Percentiles rank a stretch among this genome's conserved stretches.
These are phyloP conservation scores for Tulasnella sp. DNA, from an alignment of 768 basidiomycete genomes.

Conservation along the genomic window DNA sequence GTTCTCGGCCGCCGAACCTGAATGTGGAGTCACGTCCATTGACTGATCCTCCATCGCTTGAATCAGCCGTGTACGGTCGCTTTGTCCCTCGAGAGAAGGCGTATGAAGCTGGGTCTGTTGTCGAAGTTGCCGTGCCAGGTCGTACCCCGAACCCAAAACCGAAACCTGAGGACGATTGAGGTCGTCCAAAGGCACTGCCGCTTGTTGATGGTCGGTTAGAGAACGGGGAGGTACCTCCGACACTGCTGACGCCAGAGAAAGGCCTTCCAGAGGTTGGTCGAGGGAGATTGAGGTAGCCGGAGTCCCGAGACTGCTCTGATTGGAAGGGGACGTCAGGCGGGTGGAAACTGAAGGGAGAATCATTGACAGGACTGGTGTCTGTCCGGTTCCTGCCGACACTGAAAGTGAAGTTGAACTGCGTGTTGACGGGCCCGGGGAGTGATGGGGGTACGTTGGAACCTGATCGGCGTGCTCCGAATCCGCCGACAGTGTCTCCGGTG, in stretches of 20 bases:
- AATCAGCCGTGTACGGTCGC: slow-evolving; percentile 20
- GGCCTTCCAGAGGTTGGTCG: slow-evolving; percentile 19
- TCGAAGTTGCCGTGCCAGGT: slow-evolving; percentile 15
- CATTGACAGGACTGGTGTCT: slow-evolving; percentile 16
- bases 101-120: slow-evolving; percentile 20
- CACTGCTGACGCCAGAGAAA: slow-evolving; percentile 20
- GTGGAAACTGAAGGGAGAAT: slow-evolving; percentile 20
- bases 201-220: slow-evolving; percentile 12
- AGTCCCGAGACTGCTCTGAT: background rate
- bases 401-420: slow-evolving; percentile 5
- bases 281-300: slow-evolving; percentile 9
- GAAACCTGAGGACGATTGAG: slow-evolving; percentile 10
- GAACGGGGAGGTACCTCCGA: slow-evolving; percentile 18
- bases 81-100: slow-evolving; percentile 19
- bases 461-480: background rate
- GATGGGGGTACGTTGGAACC: background rate
- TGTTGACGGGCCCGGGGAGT: slow-evolving; percentile 7
- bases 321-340: slow-evolving; percentile 17
- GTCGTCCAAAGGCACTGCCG: slow-evolving; percentile 15
- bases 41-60: slow-evolving; percentile 18
- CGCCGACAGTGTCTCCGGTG: slow-evolving; percentile 1
- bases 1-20: slow-evolving; percentile 9
- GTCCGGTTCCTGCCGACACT: background rate
- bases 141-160: slow-evolving; percentile 3
- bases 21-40: slow-evolving; percentile 5